Conservation (phyloP, 176 grass and related monocot species). For the Phyllostachys edulis region DNA sequence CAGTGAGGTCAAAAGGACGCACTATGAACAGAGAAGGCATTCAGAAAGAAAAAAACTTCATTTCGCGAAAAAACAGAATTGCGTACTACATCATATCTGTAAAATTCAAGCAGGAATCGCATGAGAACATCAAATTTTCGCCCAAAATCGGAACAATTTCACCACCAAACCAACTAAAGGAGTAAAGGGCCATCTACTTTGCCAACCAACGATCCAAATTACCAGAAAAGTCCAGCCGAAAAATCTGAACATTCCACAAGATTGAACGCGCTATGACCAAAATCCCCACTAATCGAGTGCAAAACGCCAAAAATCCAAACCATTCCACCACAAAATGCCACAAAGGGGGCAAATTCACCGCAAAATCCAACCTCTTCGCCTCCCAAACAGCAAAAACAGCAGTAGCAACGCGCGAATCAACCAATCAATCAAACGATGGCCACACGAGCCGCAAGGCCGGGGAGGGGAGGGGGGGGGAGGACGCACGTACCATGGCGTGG, state of each 20-base stretch:
- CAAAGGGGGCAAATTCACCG: not conserved
- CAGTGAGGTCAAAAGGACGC: not conserved
- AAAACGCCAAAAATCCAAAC: not conserved
- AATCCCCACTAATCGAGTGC: not conserved
- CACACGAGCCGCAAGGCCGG: not conserved
- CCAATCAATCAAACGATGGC: not conserved
- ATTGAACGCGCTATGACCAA: not conserved
- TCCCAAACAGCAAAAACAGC: not conserved
- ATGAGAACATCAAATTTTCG: not conserved
- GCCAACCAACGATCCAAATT: not conserved
- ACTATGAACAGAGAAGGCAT: not conserved
- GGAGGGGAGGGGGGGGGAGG: no score
- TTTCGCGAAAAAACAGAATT: not conserved
- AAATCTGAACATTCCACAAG: not conserved
- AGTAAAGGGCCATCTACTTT: not conserved
- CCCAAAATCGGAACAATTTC: not conserved
- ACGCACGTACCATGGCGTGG: conserved; percentile 57
- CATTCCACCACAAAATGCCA: not conserved
- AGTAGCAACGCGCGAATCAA: not conserved
- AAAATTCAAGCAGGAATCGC: not conserved
- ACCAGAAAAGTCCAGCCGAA: not conserved
- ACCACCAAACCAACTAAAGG: not conserved
- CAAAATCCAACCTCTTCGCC: not conserved
- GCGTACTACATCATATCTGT: not conserved
- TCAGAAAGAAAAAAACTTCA: not conserved